Evolutionary conservation across 495 filamentous ascomycete species (phyloP), one percentile per base, ranked within the genome.

Genomic region (Podospora sp.): DNA sequence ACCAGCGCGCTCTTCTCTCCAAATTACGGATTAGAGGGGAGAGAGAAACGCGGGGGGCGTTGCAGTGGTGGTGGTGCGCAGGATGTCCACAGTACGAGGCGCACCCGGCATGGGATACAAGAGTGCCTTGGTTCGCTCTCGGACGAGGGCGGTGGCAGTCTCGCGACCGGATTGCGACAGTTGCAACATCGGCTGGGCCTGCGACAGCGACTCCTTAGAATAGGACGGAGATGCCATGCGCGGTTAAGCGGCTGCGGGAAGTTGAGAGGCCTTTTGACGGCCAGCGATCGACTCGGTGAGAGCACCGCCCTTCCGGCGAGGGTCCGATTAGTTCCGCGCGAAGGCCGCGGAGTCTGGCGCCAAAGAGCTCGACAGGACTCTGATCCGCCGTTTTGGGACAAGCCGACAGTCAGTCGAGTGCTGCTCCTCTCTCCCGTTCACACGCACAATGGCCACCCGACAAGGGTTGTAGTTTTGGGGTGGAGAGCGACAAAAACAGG

Each of bases 231-330:
- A 60, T 66, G 24, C 29, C 53, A 60, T 64, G 67, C 63, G 67
- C 67, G 67, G 67, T 60, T 68, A 68, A 40, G 61, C 60, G 64
- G 49, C 16, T 46, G 52, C 53, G 26, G 61, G 55, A 66, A 36
- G 64, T 26, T 26, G 25, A 2, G 35, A 27, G 61, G 26, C 26
- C 29, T 26, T 60, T 8, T 29, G 24, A 26, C 57, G 25, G 29
- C 60, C 21, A 25, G 60, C 20, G 35, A 62, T 62, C 35, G 33
- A 46, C 62, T 33, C 46, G 46, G 50, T 24, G 50, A 35, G 62
- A 64, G 50, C 50, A 16, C 62, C 35, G 46, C 50, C n/a, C 36
- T 33, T 33, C 49, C 2, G 27, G 20, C 11, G 49, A 53, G 46
- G 62, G 62, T 46, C 21, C 26, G 46, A n/a, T 55, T 51, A 51